A percentile compares a stretch with the other conserved stretches of the same genome.
phyloP scores from a whole-genome alignment of 306 rosid genomes.

The Dryas drummondii region DNA sequence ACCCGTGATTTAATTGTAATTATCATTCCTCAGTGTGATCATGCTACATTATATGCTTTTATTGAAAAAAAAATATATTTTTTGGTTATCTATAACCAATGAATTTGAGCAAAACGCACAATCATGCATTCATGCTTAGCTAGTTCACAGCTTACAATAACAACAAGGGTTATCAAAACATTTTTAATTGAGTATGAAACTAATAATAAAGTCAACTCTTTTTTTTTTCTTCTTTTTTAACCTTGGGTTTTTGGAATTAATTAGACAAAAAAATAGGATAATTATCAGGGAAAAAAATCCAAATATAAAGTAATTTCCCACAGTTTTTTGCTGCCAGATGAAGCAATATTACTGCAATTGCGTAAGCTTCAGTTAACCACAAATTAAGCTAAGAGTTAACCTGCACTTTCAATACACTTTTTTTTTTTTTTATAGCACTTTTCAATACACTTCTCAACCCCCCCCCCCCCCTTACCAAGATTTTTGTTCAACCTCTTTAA shows the following conservation, averaged over 20 bases:
- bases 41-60: conserved; percentile 21
- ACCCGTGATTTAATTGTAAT: conserved; percentile 26
- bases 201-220: not conserved
- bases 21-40: not conserved
- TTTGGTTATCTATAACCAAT: conserved; percentile 17
- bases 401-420: conserved; percentile 6
- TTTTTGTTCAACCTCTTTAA: not conserved
- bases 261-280: not conserved
- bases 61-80: conserved; percentile 10
- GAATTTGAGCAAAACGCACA: conserved; percentile 28
- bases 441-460: not conserved
- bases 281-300: not conserved
- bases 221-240: not conserved
- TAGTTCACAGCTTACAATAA: conserved; percentile 28
- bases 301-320: not conserved
- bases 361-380: not conserved
- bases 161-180: not conserved
- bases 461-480: not conserved
- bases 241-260: no score
- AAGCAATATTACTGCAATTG: conserved; percentile 24
- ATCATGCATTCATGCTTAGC: conserved; percentile 29
- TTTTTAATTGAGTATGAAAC: conserved; percentile 17
- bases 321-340: conserved; percentile 15
- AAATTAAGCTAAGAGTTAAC: not conserved
- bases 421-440: no score